These are phyloP conservation scores for Blastocystis sp. DNA, from an alignment of 352 stramenopile genomes.

Conservation along the genomic window DNA sequence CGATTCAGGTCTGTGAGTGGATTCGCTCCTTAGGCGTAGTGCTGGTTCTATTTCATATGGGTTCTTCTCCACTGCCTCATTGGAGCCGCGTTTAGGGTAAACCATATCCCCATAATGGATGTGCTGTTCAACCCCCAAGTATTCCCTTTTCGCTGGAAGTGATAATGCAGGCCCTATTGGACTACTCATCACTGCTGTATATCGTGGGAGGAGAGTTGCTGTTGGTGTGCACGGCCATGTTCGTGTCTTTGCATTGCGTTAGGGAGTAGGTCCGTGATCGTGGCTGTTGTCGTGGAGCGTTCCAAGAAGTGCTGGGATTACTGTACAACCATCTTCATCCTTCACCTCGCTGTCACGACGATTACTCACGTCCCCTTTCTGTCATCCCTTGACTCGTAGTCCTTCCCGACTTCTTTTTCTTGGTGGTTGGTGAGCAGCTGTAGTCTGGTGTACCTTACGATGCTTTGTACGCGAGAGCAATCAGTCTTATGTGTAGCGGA, in stretches of 20 bases:
- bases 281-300: slow-evolving; percentile 29
- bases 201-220: slow-evolving; percentile 5
- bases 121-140: slow-evolving; percentile 53
- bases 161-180: background rate
- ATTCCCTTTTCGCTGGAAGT: background rate
- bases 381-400: background rate
- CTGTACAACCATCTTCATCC: slow-evolving; percentile 36
- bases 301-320: slow-evolving; percentile 72
- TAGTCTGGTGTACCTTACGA: slow-evolving; percentile 4
- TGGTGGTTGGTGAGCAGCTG: slow-evolving; percentile 47
- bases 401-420: slow-evolving; percentile 6
- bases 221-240: slow-evolving; percentile 25
- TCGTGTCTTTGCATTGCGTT: too few relatives aligned
- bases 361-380: slow-evolving; percentile 10
- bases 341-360: slow-evolving; percentile 39
- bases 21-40: background rate
- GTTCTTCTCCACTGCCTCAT: slow-evolving; percentile 42
- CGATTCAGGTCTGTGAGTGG: slow-evolving; percentile 13
- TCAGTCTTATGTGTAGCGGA: background rate
- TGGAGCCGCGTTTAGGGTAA: background rate
- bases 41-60: slow-evolving; percentile 70
- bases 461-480: slow-evolving; percentile 4
- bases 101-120: slow-evolving; percentile 54
- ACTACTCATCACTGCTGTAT: background rate
- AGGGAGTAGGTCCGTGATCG: slow-evolving; percentile 45